A percentile compares a stretch with the other conserved stretches of the same genome.
Conservation (phyloP, 2,329 filamentous ascomycete species). For the Penicillium sp. region DNA sequence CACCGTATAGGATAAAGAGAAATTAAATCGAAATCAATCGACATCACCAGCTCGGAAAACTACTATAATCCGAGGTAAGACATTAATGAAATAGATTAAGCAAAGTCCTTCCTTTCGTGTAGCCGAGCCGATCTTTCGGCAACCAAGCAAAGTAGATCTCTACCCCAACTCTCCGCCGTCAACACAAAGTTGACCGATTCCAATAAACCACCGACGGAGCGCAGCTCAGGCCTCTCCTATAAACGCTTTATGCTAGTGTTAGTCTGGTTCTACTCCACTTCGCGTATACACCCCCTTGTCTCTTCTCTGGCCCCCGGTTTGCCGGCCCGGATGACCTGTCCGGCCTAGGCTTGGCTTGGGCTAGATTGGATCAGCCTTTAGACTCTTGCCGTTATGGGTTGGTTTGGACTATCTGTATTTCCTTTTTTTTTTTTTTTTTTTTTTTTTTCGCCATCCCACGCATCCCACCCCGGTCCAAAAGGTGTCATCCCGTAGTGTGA, state of each 20-base stretch:
- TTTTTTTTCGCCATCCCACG: neutral
- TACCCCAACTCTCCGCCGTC: neutral
- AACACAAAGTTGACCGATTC: neutral
- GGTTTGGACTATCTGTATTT: neutral
- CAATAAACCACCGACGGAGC: neutral
- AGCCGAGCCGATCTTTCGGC: neutral
- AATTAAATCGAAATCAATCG: neutral
- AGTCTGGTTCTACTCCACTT: no score
- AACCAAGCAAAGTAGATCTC: neutral
- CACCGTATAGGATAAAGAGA: neutral
- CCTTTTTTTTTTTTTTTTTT: neutral
- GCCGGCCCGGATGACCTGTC: neutral
- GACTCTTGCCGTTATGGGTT: neutral
- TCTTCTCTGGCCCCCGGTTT: neutral
- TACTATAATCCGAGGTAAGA: neutral
- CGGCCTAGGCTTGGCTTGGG: neutral
- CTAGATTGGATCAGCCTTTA: neutral
- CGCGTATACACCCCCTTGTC: neutral
- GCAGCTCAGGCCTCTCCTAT: conserved; percentile 4
- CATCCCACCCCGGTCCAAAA: neutral
- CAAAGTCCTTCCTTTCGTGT: no score
- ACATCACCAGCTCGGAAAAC: neutral
- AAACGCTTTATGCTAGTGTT: no score
- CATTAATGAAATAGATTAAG: neutral
- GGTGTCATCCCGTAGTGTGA: neutral